Evolutionary conservation across 139 green algal species (phyloP).

Genomic region (Micromonas commoda): DNA sequence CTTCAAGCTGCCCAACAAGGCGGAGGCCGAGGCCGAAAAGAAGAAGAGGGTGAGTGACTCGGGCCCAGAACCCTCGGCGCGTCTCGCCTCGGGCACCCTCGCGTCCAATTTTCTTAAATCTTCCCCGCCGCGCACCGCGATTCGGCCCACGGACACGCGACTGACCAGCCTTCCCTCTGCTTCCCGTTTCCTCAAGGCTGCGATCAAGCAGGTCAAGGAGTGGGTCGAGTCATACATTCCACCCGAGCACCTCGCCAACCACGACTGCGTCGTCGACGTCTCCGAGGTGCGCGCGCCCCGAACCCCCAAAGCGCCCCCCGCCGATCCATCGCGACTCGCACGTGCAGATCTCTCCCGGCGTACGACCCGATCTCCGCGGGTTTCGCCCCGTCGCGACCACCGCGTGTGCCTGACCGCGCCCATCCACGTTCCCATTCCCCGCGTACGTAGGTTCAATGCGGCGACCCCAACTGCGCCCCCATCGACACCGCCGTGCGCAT

Average conservation of each 20-base stretch:
- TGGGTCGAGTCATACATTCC: constrained; percentile 1
- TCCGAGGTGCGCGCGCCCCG: background rate
- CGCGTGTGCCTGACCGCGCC: no score
- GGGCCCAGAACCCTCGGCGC: no score
- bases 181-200: background rate
- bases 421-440: no score
- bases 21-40: constrained; percentile 3
- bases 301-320: no score
- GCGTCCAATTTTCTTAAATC: no score
- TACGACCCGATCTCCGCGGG: background rate
- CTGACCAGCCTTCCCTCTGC: background rate
- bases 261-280: constrained; percentile 15
- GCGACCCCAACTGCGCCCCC: constrained; percentile 25
- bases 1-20: constrained; percentile 4
- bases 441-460: constrained; percentile 27
- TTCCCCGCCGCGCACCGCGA: no score
- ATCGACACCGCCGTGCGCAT: constrained; percentile 24
- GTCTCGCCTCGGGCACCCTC: no score
- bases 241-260: background rate
- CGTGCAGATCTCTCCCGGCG: background rate
- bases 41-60: background rate
- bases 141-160: no score
- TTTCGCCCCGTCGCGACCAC: no score
- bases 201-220: constrained; percentile 3
- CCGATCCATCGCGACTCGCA: background rate